phyloP scores from a whole-genome alignment of 2,329 filamentous ascomycete species.

The Cordyceps javanica region DNA sequence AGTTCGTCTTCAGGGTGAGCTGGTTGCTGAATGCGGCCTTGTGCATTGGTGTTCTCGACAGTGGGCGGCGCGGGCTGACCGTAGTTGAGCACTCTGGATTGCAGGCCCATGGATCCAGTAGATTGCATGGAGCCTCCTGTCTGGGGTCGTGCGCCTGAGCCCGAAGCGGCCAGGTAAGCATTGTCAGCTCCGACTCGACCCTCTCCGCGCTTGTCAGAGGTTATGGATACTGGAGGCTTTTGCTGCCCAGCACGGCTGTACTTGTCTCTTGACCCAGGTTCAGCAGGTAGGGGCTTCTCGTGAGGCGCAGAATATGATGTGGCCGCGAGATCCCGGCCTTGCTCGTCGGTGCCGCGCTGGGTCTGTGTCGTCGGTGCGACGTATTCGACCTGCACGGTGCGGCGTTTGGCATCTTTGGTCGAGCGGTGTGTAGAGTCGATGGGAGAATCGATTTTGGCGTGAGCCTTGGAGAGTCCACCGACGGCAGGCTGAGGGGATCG shows the following conservation, averaged over 20 bases:
- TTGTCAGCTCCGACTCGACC: slow-evolving; percentile 33
- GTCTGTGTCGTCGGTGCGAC: slow-evolving; percentile 87
- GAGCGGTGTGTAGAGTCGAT: slow-evolving; percentile 47
- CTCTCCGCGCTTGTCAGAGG: background rate
- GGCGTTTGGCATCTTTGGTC: slow-evolving; percentile 81
- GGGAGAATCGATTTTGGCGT: slow-evolving; percentile 66
- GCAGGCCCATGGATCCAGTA: slow-evolving; percentile 56
- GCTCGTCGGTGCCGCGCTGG: slow-evolving; percentile 51
- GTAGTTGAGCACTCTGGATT: slow-evolving; percentile 59
- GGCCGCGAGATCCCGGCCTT: slow-evolving; percentile 38
- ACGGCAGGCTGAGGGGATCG: slow-evolving; percentile 46
- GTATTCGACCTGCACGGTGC: slow-evolving; percentile 96
- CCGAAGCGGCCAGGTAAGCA: slow-evolving; percentile 35
- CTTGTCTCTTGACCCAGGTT: slow-evolving; percentile 35
- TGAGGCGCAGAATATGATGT: slow-evolving; percentile 27
- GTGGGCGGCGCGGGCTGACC: slow-evolving; percentile 82
- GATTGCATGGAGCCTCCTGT: slow-evolving; percentile 79
- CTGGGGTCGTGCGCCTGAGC: slow-evolving; percentile 56
- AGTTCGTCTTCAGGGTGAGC: slow-evolving; percentile 55
- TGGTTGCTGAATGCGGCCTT: slow-evolving; percentile 85
- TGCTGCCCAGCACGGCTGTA: slow-evolving; percentile 14
- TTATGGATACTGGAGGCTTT: slow-evolving; percentile 20
- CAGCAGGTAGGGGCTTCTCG: slow-evolving; percentile 56
- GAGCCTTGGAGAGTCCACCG: slow-evolving; percentile 64
- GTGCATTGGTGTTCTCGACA: slow-evolving; percentile 80